phyloP scores from a whole-genome alignment of 305 asterid genomes.

The Fraxinus ornus region DNA sequence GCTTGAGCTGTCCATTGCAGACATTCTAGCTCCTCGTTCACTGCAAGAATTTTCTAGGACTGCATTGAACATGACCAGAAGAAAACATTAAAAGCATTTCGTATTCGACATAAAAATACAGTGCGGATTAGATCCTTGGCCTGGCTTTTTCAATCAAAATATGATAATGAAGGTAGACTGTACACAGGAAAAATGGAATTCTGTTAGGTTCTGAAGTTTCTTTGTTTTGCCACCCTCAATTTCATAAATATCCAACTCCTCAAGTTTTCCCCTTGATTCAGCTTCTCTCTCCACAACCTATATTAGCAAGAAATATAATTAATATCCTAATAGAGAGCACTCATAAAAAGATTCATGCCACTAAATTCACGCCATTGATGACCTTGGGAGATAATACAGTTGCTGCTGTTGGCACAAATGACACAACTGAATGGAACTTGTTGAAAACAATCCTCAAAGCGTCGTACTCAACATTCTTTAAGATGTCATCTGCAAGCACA shows the following conservation, averaged over 20 bases:
- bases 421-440: conserved; percentile 60
- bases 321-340: conserved; percentile 11
- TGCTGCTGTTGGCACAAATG: conserved; percentile 47
- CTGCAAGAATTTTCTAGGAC: conserved; percentile 95
- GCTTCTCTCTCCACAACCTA: conserved; percentile 88
- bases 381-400: conserved; percentile 96
- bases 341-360: background rate
- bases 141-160: background rate
- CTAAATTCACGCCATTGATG: conserved; percentile 7
- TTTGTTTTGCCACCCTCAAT: conserved; percentile 92
- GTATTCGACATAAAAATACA: background rate
- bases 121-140: background rate
- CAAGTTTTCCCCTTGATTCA: conserved; percentile 86
- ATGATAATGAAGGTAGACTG: background rate
- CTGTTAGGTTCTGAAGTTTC: conserved; percentile 90
- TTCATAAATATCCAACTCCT: conserved; percentile 78
- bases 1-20: conserved; percentile 99
- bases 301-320: background rate
- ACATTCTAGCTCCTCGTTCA: conserved; percentile 99
- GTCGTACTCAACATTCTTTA: conserved; percentile 84
- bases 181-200: conserved; percentile 92
- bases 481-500: conserved; percentile 89
- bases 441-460: conserved; percentile 80
- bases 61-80: conserved; percentile 85
- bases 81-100: background rate